Evolutionary conservation across 805 yeast species (phyloP), one percentile per base, ranked within the genome.

Genomic region (Myxozyma neglecta): DNA sequence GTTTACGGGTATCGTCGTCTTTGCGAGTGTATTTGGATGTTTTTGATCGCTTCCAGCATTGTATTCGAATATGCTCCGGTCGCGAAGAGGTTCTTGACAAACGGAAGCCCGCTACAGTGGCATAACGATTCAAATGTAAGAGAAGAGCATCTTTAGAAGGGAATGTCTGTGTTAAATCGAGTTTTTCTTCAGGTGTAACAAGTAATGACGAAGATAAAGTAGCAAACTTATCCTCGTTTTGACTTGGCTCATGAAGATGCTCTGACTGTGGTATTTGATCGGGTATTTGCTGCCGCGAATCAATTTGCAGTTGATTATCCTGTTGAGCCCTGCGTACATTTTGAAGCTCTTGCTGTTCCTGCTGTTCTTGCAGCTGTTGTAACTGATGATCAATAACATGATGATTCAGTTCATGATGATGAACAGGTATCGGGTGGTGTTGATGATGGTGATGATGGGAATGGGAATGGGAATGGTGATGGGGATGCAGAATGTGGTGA

Each of bases 41-140:
- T 37, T 62, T 62, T 24, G 65, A 35, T 20, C 64, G 66, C 36
- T 62, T 62, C 66, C 66, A 62, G 58, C 66, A 62, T 40, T 62
- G 66, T 20, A 62, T 52, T n/a, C 66, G 65, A 52, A 59, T 62
- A 51, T 62, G 66, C 35, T 62, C 66, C 11, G 66, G 64, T 6
- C 66, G 60, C 14, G 66, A 62, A 11, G 66, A 62, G 8, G 66
- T 62, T 6, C 64, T 60, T 8, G 66, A 59, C 1, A 62, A 61
- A 16, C 66, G 56, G 40, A 62, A 62, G 1, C 66, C 66, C 14
- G 61, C 40, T 6, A 52, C 39, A 10, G 57, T 40, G 16, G 66
- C 66, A 37, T 62, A 62, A n/a, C 60, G 57, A 34, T 59, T 59
- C 14, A 62, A 57, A 24, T 62, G 60, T 36, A 51, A 50, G 2